These are phyloP conservation scores for Ophidiomyces ophidiicola DNA, from an alignment of 2,329 filamentous ascomycete species.

Conservation along the genomic window DNA sequence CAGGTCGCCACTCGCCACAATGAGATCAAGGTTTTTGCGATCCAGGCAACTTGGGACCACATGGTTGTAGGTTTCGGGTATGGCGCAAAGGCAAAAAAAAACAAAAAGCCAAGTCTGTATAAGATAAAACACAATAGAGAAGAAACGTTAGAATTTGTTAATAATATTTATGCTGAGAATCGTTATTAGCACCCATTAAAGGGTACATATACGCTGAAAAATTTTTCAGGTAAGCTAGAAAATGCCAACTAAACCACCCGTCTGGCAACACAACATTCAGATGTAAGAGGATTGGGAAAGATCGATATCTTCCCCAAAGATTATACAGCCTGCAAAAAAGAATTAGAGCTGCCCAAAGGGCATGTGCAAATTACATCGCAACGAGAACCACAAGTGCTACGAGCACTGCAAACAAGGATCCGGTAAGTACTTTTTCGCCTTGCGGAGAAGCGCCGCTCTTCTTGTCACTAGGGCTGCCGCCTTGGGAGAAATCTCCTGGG, in stretches of 20 bases:
- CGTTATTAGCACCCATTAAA: constrained; percentile 7
- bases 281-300: constrained; percentile 10
- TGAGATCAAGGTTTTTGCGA: too few species aligned
- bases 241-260: constrained; percentile 6
- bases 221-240: constrained; percentile 2
- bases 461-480: constrained; percentile 1
- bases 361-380: constrained; percentile 27
- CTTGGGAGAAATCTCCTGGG: constrained; percentile 26
- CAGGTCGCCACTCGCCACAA: too few species aligned
- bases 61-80: too few species aligned
- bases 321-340: constrained; percentile 6
- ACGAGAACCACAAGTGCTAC: constrained; percentile 37
- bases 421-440: constrained; percentile 32
- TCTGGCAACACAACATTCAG: not conserved
- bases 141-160: not conserved
- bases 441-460: constrained; percentile 23
- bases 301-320: constrained; percentile 1
- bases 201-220: constrained; percentile 4
- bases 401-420: constrained; percentile 37
- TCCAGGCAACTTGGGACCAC: too few species aligned
- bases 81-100: too few species aligned
- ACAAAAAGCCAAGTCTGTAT: not conserved
- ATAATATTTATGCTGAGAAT: constrained; percentile 11
- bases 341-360: constrained; percentile 12
- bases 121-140: not conserved